phyloP scores from a whole-genome alignment of 345 rosid genomes.

The Brassica carinata region DNA sequence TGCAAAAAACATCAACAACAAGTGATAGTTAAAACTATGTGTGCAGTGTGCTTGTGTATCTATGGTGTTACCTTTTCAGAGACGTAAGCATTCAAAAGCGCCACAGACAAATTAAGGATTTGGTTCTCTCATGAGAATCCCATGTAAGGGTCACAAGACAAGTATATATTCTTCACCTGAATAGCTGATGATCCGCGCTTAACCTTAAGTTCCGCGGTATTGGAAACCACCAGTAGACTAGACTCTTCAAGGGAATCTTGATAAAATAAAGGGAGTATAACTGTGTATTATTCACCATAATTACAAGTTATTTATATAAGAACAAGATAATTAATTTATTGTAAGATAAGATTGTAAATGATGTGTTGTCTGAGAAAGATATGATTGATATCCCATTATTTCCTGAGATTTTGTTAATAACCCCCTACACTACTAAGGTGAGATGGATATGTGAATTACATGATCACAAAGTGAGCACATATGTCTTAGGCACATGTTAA shows the following conservation, averaged over 20 bases:
- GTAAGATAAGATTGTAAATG: neutral
- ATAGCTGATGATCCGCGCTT: neutral
- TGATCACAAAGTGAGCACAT: neutral
- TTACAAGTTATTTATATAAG: neutral
- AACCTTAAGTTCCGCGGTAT: neutral
- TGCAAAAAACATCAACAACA: constrained; percentile 30
- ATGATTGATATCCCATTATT: no score
- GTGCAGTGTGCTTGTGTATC: neutral
- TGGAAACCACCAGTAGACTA: no score
- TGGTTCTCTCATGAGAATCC: neutral
- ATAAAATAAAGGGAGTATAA: no score
- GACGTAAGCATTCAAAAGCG: neutral
- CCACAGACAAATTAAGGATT: neutral
- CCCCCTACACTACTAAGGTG: no score
- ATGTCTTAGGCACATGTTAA: neutral
- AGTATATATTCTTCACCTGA: neutral
- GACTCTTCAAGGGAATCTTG: neutral
- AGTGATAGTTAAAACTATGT: neutral
- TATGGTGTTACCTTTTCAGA: neutral
- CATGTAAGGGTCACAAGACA: neutral
- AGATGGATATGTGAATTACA: no score
- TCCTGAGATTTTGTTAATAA: no score
- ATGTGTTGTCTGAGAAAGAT: neutral
- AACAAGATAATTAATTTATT: no score
- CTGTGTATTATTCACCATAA: neutral